Percentiles rank a stretch among this genome's conserved stretches.
Conservation (phyloP, 75 land plant genomes). For the Sequoia sempervirens region DNA sequence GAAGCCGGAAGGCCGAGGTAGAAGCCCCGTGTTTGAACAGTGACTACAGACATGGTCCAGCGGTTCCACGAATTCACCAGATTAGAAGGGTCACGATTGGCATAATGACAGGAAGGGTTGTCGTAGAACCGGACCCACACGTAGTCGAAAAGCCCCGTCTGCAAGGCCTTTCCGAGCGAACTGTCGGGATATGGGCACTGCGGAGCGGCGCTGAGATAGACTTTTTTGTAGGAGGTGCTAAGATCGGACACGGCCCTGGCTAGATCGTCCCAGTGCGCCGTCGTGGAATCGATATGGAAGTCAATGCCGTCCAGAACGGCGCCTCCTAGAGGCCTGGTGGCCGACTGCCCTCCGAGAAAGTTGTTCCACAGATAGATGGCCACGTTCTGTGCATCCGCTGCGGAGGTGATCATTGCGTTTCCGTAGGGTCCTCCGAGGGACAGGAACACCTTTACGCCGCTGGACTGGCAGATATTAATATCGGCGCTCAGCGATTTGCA, state of each 20-base stretch:
- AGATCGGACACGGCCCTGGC: background rate
- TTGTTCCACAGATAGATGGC: constrained; percentile 40
- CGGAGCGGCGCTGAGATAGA: constrained; percentile 34
- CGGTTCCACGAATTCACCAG: constrained; percentile 25
- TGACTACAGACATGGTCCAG: constrained; percentile 16
- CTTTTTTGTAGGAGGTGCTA: background rate
- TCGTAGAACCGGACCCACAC: constrained; percentile 20
- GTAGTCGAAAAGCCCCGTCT: constrained; percentile 29
- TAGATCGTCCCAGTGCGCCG: constrained; percentile 14
- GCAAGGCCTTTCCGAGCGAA: too few species aligned
- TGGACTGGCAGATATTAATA: constrained; percentile 25
- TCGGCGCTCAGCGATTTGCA: constrained; percentile 25
- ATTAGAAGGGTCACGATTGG: background rate
- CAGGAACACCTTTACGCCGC: constrained; percentile 20
- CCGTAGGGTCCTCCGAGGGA: constrained; percentile 6
- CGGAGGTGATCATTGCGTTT: too few species aligned
- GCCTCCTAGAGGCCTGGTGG: constrained; percentile 31
- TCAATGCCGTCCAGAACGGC: constrained; percentile 15
- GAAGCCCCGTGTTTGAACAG: background rate
- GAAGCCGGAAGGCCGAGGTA: constrained; percentile 43
- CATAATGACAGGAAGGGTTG: constrained; percentile 29
- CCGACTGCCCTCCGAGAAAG: constrained; percentile 33
- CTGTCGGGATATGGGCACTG: constrained; percentile 44
- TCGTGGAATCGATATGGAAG: constrained; percentile 38
- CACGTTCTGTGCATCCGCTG: constrained; percentile 23